phyloP scores from a whole-genome alignment of 441 rosid species.

The Lagerstroemia fauriei region DNA sequence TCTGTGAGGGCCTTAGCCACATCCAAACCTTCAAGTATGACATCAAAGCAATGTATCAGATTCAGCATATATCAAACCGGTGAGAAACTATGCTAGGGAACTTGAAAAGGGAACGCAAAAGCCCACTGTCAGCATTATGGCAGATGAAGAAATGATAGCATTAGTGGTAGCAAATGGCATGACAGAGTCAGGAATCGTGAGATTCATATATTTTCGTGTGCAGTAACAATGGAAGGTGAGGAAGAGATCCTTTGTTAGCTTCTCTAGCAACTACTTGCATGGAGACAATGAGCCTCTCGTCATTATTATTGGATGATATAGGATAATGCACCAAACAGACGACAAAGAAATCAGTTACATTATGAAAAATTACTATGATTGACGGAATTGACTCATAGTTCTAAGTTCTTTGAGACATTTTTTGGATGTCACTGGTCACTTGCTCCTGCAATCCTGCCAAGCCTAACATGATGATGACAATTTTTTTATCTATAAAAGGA shows the following conservation, averaged over 20 bases:
- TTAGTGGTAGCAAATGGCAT: neutral
- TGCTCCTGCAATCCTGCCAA: neutral
- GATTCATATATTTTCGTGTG: constrained; percentile 75
- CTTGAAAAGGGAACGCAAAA: neutral
- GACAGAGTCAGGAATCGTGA: neutral
- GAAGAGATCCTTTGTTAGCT: constrained; percentile 57
- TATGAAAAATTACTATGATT: neutral
- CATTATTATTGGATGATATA: neutral
- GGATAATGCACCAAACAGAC: neutral
- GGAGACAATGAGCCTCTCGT: neutral
- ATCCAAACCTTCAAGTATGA: constrained; percentile 64
- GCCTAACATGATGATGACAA: neutral
- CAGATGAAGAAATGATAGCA: neutral
- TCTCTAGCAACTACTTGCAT: constrained; percentile 43
- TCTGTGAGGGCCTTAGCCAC: constrained; percentile 66
- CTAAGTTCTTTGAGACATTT: neutral
- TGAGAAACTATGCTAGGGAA: neutral
- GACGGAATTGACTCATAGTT: neutral
- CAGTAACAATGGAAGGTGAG: constrained; percentile 82
- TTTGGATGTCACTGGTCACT: neutral
- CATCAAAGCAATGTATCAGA: constrained; percentile 66
- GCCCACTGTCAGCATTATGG: neutral
- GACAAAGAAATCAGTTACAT: neutral
- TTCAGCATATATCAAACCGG: neutral
- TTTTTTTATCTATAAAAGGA: no score